These are phyloP conservation scores for Naganishia sp. DNA, from an alignment of 1,284 basidiomycete species.

Conservation along the genomic window DNA sequence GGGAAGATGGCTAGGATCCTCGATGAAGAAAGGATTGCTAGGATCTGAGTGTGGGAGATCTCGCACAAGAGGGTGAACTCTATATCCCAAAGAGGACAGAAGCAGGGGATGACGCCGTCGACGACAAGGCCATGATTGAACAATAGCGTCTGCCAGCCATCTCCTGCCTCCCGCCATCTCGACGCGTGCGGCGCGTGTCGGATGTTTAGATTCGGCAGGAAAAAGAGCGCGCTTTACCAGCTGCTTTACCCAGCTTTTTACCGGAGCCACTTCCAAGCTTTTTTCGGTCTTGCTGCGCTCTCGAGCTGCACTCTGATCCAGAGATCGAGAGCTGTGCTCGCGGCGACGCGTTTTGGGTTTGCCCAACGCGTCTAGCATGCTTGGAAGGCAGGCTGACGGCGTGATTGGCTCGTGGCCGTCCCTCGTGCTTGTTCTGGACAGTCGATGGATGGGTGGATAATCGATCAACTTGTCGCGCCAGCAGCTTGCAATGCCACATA, in stretches of 20 bases:
- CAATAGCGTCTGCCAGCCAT: not conserved
- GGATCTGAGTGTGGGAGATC: not conserved
- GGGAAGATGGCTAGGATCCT: not conserved
- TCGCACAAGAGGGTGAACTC: conserved; percentile 4
- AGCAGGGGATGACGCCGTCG: not conserved
- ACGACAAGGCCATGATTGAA: not conserved
- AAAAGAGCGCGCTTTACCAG: no score
- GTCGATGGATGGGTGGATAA: no score
- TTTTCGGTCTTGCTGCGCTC: conserved; percentile 2
- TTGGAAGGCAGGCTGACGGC: not conserved
- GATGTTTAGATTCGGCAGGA: no score
- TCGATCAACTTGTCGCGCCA: no score
- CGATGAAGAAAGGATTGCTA: conserved; percentile 11
- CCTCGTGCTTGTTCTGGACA: not conserved
- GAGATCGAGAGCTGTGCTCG: not conserved
- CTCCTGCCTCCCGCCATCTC: not conserved
- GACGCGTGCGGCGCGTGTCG: not conserved
- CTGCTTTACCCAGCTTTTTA: no score
- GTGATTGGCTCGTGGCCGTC: not conserved
- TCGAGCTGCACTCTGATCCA: not conserved
- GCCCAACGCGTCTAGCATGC: not conserved
- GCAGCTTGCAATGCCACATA: no score
- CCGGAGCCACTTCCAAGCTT: no score
- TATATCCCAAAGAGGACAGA: conserved; percentile 4
- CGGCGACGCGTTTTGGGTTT: not conserved